Evolutionary conservation across 768 basidiomycete genomes (phyloP).

Genomic region (Pleurotus giganteus): DNA sequence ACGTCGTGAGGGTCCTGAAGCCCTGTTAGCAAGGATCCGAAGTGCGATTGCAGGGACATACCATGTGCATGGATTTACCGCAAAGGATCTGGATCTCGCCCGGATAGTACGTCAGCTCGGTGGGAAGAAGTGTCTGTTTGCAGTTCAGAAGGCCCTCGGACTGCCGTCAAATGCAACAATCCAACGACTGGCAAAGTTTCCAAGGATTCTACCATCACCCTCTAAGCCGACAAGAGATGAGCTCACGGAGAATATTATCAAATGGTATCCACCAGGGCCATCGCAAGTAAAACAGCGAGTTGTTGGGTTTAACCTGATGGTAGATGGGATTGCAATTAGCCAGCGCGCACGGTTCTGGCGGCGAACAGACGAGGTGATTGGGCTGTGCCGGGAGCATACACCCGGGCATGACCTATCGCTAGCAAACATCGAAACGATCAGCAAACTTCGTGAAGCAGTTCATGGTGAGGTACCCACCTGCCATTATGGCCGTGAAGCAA

Average conservation of each 20-base stretch:
- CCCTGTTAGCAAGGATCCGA: not conserved
- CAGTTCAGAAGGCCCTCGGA: not conserved
- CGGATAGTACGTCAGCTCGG: not conserved
- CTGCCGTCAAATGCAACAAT: not conserved
- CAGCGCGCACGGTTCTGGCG: not conserved
- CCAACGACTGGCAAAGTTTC: too few species aligned
- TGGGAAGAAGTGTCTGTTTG: not conserved
- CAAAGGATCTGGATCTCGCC: not conserved
- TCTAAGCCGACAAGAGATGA: too few species aligned
- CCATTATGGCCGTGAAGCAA: slow-evolving; percentile 9
- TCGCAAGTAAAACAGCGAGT: not conserved
- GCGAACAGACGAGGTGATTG: not conserved
- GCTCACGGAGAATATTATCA: too few species aligned
- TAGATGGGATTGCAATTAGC: not conserved
- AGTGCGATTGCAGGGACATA: not conserved
- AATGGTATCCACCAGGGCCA: too few species aligned
- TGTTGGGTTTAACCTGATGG: not conserved
- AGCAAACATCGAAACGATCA: not conserved
- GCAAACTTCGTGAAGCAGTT: not conserved
- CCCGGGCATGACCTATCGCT: not conserved
- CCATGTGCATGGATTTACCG: not conserved
- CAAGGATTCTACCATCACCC: too few species aligned
- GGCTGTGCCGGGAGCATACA: not conserved
- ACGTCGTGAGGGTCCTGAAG: not conserved
- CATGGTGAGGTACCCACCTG: slow-evolving; percentile 2